Conservation (phyloP, 176 grass and related monocot genomes). For the Metroxylon sagu region DNA sequence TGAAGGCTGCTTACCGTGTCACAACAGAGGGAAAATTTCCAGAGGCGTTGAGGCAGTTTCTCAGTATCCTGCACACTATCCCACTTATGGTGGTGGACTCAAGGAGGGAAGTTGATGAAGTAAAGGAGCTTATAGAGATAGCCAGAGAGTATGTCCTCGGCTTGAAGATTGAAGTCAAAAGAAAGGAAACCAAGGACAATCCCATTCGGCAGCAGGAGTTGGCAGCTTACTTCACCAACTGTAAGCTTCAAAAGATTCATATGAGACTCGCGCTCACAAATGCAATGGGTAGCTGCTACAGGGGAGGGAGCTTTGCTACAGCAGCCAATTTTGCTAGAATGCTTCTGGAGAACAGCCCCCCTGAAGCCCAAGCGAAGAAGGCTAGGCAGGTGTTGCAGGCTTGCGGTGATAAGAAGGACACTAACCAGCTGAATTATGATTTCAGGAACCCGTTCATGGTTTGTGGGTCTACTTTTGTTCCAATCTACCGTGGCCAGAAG, state of each 20-base stretch:
- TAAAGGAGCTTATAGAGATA: slow-evolving; percentile 92
- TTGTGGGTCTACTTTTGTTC: slow-evolving; percentile 70
- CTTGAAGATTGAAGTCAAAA: slow-evolving; percentile 80
- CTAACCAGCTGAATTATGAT: slow-evolving; percentile 62
- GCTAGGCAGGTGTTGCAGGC: slow-evolving; percentile 65
- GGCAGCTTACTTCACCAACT: slow-evolving; percentile 82
- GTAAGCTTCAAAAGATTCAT: slow-evolving; percentile 80
- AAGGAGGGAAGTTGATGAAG: slow-evolving; percentile 87
- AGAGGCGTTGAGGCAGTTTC: slow-evolving; percentile 74
- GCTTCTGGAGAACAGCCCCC: slow-evolving; percentile 79
- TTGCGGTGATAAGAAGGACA: slow-evolving; percentile 48
- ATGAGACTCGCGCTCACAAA: slow-evolving; percentile 58
- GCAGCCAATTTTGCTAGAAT: slow-evolving; percentile 73
- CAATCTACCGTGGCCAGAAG: slow-evolving; percentile 95
- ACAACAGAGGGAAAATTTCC: slow-evolving; percentile 89
- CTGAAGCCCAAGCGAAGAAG: slow-evolving; percentile 65
- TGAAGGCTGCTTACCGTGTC: slow-evolving; percentile 76
- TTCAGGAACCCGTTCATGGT: slow-evolving; percentile 94
- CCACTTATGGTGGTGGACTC: slow-evolving; percentile 83
- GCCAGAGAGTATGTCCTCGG: slow-evolving; percentile 83
- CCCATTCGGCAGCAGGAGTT: slow-evolving; percentile 50
- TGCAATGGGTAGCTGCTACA: slow-evolving; percentile 78
- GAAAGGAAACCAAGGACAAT: slow-evolving; percentile 64
- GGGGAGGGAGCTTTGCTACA: slow-evolving; percentile 54
- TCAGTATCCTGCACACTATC: slow-evolving; percentile 71